Base-by-base conservation (phyloP, 805 yeast species). In the Candida jianshihensis region DNA sequence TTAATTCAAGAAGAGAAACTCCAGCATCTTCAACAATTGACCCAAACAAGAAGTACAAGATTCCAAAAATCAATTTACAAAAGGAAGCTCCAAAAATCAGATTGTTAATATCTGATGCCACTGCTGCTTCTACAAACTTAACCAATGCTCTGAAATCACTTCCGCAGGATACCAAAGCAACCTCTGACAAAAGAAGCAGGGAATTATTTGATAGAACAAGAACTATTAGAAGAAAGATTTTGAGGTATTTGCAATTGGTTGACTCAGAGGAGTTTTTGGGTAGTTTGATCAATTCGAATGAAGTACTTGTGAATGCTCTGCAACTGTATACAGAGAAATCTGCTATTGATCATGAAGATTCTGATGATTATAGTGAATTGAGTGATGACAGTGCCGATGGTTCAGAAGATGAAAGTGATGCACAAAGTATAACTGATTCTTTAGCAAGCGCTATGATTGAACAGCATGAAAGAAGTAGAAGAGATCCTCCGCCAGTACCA, bases 191-290 rank as follows among this genome's bases (percentile, higher is more conserved):
- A 16, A 68, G 68, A 34, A 77, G 82, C 10, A 70, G 76, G n/a
- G 64, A 64, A 19, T 73, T 75, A 37, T 90, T 90, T 53, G 81
- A 85, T 40, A 70, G 77, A 56, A 83, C 94, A 49, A 73, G 90
- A 41, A 63, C 71, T 7, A 71, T 83, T 35, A 75, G 98, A 56
- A 71, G 95, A 41, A 79, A 77, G 49, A 76, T 92, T 13, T 66
- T 92, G 44, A 66, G 87, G 43, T 88, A 88, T 55, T 68, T 92
- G 46, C 97, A 92, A 60, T 68, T 75, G 35, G 86, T 88, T 28
- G 82, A 85, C 30, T 78, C 78, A 40, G 97, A 89, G 44, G 95
- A 86, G 51, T 82, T 78, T 42, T 61, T 92, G 43, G 97, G 97
- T n/a, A 72, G 86, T 30, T 68, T 92, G 43, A 75, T 92, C 39